A percentile compares a stretch with the other conserved stretches of the same genome.
These are phyloP conservation scores for Solanum chiquidenum DNA, from an alignment of 257 asterid species.

Conservation along the genomic window DNA sequence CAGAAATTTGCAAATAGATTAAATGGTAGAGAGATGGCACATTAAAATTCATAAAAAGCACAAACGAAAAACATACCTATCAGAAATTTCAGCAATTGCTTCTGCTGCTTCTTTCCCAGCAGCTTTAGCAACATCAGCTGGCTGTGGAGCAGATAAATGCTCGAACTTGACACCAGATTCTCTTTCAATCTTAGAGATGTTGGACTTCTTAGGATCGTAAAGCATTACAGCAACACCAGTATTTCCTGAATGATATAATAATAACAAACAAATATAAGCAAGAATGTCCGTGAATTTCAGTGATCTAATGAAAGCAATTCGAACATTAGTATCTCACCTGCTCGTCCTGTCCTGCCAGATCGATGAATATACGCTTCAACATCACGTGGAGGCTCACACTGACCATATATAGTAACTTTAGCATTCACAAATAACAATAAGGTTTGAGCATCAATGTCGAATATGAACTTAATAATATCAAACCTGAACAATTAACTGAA, in stretches of 20 bases:
- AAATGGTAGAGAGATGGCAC: background rate
- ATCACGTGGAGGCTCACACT: constrained; percentile 96
- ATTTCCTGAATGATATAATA: constrained; percentile 44
- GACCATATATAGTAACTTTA: constrained; percentile 9
- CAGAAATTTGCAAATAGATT: background rate
- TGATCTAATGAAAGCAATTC: background rate
- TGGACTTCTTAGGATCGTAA: constrained; percentile 82
- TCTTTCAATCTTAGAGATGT: constrained; percentile 74
- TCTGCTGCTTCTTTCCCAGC: constrained; percentile 78
- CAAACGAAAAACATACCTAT: constrained; percentile 34
- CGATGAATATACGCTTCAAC: constrained; percentile 97
- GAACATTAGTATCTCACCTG: constrained; percentile 39
- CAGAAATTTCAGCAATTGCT: constrained; percentile 51
- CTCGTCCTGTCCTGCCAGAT: constrained; percentile 99
- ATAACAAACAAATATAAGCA: background rate
- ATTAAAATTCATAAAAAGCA: background rate
- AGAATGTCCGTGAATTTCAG: background rate
- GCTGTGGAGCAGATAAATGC: constrained; percentile 88
- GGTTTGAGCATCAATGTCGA: background rate
- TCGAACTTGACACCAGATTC: constrained; percentile 95
- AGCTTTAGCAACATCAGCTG: constrained; percentile 82
- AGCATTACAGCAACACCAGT: constrained; percentile 91
- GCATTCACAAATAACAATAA: background rate
- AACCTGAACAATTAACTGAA: constrained; percentile 95
- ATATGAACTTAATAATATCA: background rate